Base-by-base conservation (phyloP, 495 filamentous ascomycete species). In the Penicillium psychrofluorescens region DNA sequence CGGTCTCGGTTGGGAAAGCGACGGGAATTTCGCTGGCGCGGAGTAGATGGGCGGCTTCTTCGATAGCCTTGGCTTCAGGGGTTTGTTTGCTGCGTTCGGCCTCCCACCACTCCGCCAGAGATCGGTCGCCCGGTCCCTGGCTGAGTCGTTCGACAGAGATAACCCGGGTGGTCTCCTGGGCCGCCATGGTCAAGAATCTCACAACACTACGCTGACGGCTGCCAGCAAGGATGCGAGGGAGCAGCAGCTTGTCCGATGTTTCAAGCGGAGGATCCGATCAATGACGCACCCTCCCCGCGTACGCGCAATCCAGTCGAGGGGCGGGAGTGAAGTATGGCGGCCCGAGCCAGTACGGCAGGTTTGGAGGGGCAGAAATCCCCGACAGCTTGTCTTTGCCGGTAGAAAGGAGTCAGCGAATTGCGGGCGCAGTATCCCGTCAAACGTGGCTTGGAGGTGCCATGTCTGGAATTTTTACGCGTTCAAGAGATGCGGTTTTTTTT, bases 1-100 rank as follows among this genome's bases (percentile, higher is more conserved):
- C 92, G 6, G 92, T 99, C 66, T 99, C 92, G 0, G 94, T 99
- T 6, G 92, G 94, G 59, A 99, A 99, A 8, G 88, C 94, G 35
- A 99, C 86, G 12, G 90, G 90, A 22, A 77, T 69, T 59, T 85
- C 72, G 46, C 77, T 78, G 28, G 69, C 71, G 28, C 66, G 78
- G 30, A 95, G 72, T 46, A 76, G 67, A 9, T 69, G 40, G 10
- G 83, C 85, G 6, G 86, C 86, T 49, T 68, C 66, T 38, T 60
- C 58, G 33, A 73, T 64, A 11, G 61, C 65, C 12, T 56, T 50
- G 6, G 62, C 59, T 42, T 73, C 70, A 3, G 62, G 54, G 1
- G 67, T 71, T 6, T 62, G 43, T 14, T 45, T 54, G 13, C 48
- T 47, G 45, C 59, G 59, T 53, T 73, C 70, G n/a, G 49, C 58